phyloP scores from a whole-genome alignment of 495 filamentous ascomycete genomes.

The Podospora anserina region DNA sequence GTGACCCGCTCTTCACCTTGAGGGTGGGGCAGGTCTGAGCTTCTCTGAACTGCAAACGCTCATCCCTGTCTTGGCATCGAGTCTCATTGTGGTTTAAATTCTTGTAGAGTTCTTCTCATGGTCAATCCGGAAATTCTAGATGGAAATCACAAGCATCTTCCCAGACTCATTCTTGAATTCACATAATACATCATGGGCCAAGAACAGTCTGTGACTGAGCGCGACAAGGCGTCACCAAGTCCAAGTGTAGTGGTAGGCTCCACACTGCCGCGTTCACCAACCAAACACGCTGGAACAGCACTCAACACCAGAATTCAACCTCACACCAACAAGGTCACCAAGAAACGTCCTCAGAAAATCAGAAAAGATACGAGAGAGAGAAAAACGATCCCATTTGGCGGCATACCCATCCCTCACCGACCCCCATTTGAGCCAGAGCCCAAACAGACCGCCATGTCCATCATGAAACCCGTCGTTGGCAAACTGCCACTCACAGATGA shows the following conservation, averaged over 20 bases:
- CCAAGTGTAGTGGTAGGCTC: background rate
- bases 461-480: constrained; percentile 16
- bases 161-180: background rate
- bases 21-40: background rate
- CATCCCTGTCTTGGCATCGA: background rate
- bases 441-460: background rate
- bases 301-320: background rate
- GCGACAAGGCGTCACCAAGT: no score
- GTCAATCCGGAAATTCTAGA: background rate
- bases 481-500: constrained; percentile 47
- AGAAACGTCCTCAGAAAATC: background rate
- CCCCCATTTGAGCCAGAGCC: background rate
- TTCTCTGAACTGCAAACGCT: background rate
- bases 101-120: background rate
- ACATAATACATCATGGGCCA: background rate
- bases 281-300: background rate
- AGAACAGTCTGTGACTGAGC: background rate
- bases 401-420: background rate
- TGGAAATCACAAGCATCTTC: background rate
- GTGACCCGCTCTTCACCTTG: background rate
- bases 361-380: background rate
- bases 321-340: background rate
- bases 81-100: background rate
- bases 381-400: background rate
- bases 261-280: background rate